phyloP scores from a whole-genome alignment of 2,329 filamentous ascomycete genomes.

The Raffaelea albimanens region DNA sequence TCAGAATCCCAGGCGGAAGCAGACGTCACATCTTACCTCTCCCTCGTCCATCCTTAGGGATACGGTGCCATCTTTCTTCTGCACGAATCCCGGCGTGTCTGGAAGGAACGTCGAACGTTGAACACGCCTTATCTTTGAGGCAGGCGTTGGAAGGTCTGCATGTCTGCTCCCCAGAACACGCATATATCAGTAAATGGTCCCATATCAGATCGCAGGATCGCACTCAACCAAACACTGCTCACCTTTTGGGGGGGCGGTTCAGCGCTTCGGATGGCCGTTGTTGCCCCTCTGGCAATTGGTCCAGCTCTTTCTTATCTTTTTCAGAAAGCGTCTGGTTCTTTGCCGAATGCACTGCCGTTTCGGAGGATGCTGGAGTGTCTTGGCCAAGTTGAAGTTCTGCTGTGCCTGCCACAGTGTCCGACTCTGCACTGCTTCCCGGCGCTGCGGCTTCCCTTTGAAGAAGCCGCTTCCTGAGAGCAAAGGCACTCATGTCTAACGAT shows the following conservation, averaged over 20 bases:
- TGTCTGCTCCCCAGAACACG: neutral
- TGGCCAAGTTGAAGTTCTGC: too few relatives aligned
- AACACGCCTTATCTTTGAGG: constrained; percentile 2
- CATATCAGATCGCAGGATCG: neutral
- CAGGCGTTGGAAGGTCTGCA: neutral
- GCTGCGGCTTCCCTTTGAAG: constrained; percentile 17
- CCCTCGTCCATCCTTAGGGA: constrained; percentile 35
- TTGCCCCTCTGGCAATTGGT: neutral
- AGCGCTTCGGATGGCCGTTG: too few relatives aligned
- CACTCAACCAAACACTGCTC: neutral
- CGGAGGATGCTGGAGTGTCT: too few relatives aligned
- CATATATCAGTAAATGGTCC: neutral
- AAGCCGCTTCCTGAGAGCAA: constrained; percentile 31
- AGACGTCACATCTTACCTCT: constrained; percentile 29
- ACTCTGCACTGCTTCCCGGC: neutral
- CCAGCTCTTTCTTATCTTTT: too few relatives aligned
- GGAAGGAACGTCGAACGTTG: constrained; percentile 38
- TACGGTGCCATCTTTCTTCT: constrained; percentile 27
- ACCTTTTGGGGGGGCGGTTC: neutral
- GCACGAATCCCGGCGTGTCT: constrained; percentile 32
- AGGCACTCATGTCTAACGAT: constrained; percentile 36
- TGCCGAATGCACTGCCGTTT: too few relatives aligned
- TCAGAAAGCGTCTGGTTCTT: too few relatives aligned
- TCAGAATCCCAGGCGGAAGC: too few relatives aligned
- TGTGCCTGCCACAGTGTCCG: neutral